Base-by-base conservation (phyloP, 352 stramenopile species). In the Phytophthora podocarpi region DNA sequence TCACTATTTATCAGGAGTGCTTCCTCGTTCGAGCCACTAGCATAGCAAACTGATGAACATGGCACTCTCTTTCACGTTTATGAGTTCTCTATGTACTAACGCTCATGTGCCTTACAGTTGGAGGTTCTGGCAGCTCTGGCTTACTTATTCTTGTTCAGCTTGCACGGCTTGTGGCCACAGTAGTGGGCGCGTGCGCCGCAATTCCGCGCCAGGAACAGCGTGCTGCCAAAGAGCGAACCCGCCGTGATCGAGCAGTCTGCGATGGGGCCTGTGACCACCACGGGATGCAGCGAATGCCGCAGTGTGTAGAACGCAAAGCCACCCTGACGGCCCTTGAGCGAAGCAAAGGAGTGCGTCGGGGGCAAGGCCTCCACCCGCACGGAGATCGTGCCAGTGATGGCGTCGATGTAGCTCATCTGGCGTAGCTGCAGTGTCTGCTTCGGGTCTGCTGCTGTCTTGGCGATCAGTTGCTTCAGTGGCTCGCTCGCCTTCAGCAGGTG, bases 231-330 rank as follows among this genome's bases (percentile, higher is more conserved):
- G 34, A 95, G 73, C 46, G 83, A 84, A 46, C 83, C 80, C 27
- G 85, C 85, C 40, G 82, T 90, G 73, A 92, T 92, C 43, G 74
- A 80, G 46, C 65, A 74, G 64, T 91, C 80, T 26, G 82, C 78
- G 50, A 91, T 87, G n/a, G 85, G 82, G 10, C 85, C 83, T n/a
- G 80, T 88, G 53, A 95, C 81, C 30, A 93, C 82, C 12, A 95
- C 80, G 2, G 85, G 85, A 59, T 93, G 75, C 30, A 74, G 70
- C 8, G 82, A 74, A 71, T 95, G 85, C 27, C 85, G 81, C 40
- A 67, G 53, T 36, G 85, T 95, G 78, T 93, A 87, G 62, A 92
- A 91, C 41, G 83, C 82, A 49, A 95, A 89, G 40, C 71, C 85
- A 40, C 82, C 82, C 50, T 95, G 85, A 41, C 70, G 68, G n/a